Evolutionary conservation across 2,329 filamentous ascomycete genomes (phyloP).

Genomic region (Nigrospora sphaerica): DNA sequence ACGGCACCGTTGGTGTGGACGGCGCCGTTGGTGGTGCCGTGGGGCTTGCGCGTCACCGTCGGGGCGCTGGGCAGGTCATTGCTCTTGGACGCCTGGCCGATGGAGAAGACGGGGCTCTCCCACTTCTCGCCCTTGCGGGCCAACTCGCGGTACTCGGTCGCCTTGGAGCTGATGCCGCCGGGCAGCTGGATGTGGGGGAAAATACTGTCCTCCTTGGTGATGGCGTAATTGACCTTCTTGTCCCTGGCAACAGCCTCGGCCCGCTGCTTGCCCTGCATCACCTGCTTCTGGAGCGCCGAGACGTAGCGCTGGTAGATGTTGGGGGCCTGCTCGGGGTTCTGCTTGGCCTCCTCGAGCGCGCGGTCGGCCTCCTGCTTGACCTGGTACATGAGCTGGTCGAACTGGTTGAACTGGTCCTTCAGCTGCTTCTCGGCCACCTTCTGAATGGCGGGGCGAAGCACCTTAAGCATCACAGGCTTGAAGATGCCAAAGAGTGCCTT

Average conservation of each 20-base stretch:
- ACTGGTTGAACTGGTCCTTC: slow-evolving; percentile 69
- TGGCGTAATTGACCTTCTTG: slow-evolving; percentile 75
- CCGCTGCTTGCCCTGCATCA: slow-evolving; percentile 73
- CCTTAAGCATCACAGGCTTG: slow-evolving; percentile 80
- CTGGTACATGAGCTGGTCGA: slow-evolving; percentile 66
- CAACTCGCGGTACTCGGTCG: slow-evolving; percentile 85
- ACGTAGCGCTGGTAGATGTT: slow-evolving; percentile 87
- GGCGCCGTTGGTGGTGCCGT: slow-evolving; percentile 16
- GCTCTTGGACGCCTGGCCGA: slow-evolving; percentile 71
- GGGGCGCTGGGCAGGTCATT: slow-evolving; percentile 60
- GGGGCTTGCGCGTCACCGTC: slow-evolving; percentile 40
- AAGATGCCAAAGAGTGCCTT: slow-evolving; percentile 81
- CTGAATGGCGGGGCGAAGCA: slow-evolving; percentile 75
- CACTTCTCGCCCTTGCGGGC: slow-evolving; percentile 87
- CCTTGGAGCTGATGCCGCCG: slow-evolving; percentile 85
- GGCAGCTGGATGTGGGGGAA: slow-evolving; percentile 85
- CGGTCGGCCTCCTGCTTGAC: slow-evolving; percentile 79
- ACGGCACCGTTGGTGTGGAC: slow-evolving; percentile 1
- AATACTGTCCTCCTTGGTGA: slow-evolving; percentile 79
- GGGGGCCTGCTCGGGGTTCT: slow-evolving; percentile 64
- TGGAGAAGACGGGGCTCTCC: slow-evolving; percentile 89
- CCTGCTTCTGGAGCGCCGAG: slow-evolving; percentile 64
- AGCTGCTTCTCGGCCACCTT: slow-evolving; percentile 88
- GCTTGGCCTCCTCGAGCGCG: slow-evolving; percentile 56
- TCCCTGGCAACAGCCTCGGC: slow-evolving; percentile 53